phyloP scores from a whole-genome alignment of 2,329 filamentous ascomycete genomes.

The Aspergillus tamarii region DNA sequence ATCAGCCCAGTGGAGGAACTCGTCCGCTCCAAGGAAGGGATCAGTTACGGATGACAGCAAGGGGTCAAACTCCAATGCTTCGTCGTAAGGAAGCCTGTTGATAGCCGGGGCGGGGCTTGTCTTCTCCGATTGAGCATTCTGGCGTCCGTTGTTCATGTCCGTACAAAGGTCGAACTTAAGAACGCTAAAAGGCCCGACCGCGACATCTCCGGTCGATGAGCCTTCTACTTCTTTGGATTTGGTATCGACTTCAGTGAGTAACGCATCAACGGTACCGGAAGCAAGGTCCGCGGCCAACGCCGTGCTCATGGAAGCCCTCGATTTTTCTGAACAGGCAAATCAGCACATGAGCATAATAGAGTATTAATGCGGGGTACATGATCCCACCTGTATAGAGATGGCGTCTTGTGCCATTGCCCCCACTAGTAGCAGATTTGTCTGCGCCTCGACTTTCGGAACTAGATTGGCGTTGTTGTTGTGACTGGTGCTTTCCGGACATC shows the following conservation, averaged over 20 bases:
- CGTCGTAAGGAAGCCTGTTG: background rate
- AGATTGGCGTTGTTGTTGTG: constrained; percentile 5
- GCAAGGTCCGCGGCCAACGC: constrained; percentile 29
- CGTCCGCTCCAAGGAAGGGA: constrained; percentile 29
- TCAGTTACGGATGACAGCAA: constrained; percentile 21
- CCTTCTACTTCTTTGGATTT: constrained; percentile 27
- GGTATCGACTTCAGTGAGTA: constrained; percentile 36
- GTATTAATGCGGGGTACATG: background rate
- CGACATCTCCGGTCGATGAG: constrained; percentile 22
- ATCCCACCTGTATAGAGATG: constrained; percentile 37
- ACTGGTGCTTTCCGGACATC: constrained; percentile 24
- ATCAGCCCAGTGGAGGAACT: constrained; percentile 39
- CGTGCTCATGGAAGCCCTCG: constrained; percentile 36
- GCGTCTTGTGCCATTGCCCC: constrained; percentile 28
- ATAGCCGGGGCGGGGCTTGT: background rate
- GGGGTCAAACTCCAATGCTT: background rate
- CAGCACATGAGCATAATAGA: background rate
- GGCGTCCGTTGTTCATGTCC: background rate
- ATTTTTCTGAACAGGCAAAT: constrained; percentile 25
- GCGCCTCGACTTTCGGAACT: background rate
- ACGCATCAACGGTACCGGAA: constrained; percentile 36
- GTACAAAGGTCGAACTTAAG: constrained; percentile 24
- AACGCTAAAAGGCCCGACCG: constrained; percentile 36
- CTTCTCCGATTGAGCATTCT: background rate
- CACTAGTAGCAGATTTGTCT: constrained; percentile 11